Evolutionary conservation across 805 yeast genomes (phyloP).

Genomic region (Yamadazyma paraphyllophila): DNA sequence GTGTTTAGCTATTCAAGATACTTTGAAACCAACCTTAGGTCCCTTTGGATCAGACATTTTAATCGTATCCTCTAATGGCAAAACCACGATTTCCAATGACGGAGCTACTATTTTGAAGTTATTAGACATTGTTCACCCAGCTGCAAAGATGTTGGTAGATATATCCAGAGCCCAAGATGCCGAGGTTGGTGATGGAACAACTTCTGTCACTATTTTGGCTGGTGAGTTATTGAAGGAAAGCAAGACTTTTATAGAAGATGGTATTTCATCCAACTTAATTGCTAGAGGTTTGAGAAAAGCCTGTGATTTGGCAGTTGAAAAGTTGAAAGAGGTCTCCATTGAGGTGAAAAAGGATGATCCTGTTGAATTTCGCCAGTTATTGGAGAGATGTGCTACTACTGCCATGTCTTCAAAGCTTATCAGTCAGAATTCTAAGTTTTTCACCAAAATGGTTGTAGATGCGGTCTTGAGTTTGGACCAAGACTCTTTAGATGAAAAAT

Average conservation of each 20-base stretch:
- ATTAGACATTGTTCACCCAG: conserved; percentile 96
- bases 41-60: conserved; percentile 96
- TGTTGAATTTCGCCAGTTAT: conserved; percentile 59
- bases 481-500: conserved; percentile 78
- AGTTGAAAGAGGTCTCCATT: conserved; percentile 72
- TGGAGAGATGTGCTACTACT: conserved; percentile 91
- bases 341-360: conserved; percentile 55
- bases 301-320: conserved; percentile 68
- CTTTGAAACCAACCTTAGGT: conserved; percentile 91
- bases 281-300: conserved; percentile 87
- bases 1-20: conserved; percentile 94
- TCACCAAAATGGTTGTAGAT: conserved; percentile 95
- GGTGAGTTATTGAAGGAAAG: conserved; percentile 93
- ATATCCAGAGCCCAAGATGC: conserved; percentile 96
- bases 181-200: conserved; percentile 98
- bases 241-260: conserved; percentile 90
- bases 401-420: conserved; percentile 97
- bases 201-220: conserved; percentile 91
- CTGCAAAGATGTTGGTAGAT: conserved; percentile 93
- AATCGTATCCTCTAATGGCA: conserved; percentile 78
- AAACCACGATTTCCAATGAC: conserved; percentile 94
- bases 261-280: conserved; percentile 87
- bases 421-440: conserved; percentile 80
- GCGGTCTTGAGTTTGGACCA: conserved; percentile 87
- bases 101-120: conserved; percentile 95